A percentile compares a stretch with the other conserved stretches of the same genome.
phyloP scores from a whole-genome alignment of 1,139 yeast species.

The Geotrichum cucujoidarum region DNA sequence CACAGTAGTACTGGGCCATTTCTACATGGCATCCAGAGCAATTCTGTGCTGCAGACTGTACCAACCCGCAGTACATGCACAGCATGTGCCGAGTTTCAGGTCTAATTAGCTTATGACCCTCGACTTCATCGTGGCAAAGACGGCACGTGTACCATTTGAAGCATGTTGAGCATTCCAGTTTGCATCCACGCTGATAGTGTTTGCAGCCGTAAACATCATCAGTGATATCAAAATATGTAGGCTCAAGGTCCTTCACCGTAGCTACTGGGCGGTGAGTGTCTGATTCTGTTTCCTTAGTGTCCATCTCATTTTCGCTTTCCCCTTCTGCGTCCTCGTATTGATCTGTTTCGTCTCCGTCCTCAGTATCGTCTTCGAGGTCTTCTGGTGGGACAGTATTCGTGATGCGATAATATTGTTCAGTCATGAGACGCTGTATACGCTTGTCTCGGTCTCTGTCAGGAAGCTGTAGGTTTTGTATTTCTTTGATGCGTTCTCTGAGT shows the following conservation, averaged over 20 bases:
- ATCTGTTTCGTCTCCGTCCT: conserved; percentile 26
- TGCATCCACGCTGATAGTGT: conserved; percentile 82
- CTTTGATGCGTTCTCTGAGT: conserved; percentile 52
- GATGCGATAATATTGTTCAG: conserved; percentile 58
- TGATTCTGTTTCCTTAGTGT: conserved; percentile 14
- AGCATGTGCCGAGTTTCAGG: conserved; percentile 60
- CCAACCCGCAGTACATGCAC: conserved; percentile 74
- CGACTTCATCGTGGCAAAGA: conserved; percentile 70
- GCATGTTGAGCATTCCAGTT: conserved; percentile 75
- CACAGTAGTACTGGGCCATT: conserved; percentile 74
- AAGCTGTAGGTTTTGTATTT: conserved; percentile 48
- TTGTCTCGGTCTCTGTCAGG: conserved; percentile 54
- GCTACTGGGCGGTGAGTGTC: conserved; percentile 31
- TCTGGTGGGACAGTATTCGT: conserved; percentile 20
- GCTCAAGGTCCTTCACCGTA: conserved; percentile 45
- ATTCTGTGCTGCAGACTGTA: conserved; percentile 66
- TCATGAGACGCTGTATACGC: conserved; percentile 70
- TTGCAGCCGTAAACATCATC: conserved; percentile 61
- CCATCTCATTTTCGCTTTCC: conserved; percentile 21
- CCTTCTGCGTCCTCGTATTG: conserved; percentile 27
- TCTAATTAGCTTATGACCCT: conserved; percentile 61
- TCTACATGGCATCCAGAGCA: conserved; percentile 64
- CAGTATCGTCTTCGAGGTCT: conserved; percentile 22
- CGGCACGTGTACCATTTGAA: conserved; percentile 74
- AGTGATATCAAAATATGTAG: conserved; percentile 48